A percentile compares a stretch with the other conserved stretches of the same genome.
phyloP scores from a whole-genome alignment of 2,329 filamentous ascomycete genomes.

The Alternaria panax region DNA sequence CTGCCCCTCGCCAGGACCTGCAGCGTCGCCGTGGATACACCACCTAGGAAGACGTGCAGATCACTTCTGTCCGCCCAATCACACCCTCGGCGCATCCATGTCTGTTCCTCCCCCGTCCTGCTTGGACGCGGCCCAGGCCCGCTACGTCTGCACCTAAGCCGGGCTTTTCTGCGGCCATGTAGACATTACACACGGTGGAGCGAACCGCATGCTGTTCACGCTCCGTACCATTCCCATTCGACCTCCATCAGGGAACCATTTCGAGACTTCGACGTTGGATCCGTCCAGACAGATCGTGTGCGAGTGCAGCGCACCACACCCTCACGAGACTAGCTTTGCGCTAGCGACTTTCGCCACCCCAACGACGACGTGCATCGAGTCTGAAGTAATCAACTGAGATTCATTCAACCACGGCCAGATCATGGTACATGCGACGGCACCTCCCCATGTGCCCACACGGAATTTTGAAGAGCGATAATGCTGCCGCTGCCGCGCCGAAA shows the following conservation, averaged over 20 bases:
- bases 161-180: constrained; percentile 17
- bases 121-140: constrained; percentile 31
- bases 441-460: background rate
- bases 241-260: constrained; percentile 25
- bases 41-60: constrained; percentile 26
- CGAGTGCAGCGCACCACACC: constrained; percentile 20
- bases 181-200: constrained; percentile 5
- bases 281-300: background rate
- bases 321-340: constrained; percentile 11
- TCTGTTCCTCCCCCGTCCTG: constrained; percentile 17
- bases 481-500: background rate
- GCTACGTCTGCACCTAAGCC: constrained; percentile 30
- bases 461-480: background rate
- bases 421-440: constrained; percentile 2
- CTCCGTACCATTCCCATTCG: constrained; percentile 31
- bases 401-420: constrained; percentile 10
- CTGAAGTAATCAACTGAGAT: background rate
- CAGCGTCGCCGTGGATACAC: constrained; percentile 20
- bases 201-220: constrained; percentile 13
- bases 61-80: constrained; percentile 29
- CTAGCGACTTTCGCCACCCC: constrained; percentile 17
- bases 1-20: constrained; percentile 17
- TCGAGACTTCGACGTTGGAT: background rate
- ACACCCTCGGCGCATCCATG: constrained; percentile 17
- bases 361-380: background rate